phyloP scores from a whole-genome alignment of 257 asterid genomes.

The Dorcoceras hygrometricum region DNA sequence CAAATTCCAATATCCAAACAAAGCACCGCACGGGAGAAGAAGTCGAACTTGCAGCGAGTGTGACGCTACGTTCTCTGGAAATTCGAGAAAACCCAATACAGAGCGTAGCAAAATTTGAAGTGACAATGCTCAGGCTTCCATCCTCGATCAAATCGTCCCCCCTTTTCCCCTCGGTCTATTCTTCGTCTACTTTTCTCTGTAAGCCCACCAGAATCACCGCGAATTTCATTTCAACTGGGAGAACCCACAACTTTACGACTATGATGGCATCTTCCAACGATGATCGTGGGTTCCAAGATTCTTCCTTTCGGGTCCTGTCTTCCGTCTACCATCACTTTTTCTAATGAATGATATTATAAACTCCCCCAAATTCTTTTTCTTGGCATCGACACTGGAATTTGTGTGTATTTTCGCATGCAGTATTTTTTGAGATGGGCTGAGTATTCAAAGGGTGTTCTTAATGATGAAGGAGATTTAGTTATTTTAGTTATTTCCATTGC shows the following conservation, averaged over 20 bases:
- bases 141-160: neutral
- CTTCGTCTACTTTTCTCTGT: neutral
- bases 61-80: no score
- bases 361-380: no score
- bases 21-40: no score
- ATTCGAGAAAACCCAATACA: neutral
- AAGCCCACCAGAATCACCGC: neutral
- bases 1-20: no score
- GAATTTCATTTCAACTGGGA: neutral
- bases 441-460: neutral
- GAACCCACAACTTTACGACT: neutral
- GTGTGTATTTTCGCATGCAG: no score
- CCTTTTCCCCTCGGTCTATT: neutral
- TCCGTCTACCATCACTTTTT: neutral
- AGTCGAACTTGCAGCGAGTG: no score
- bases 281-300: neutral
- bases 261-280: neutral
- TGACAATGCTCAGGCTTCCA: neutral
- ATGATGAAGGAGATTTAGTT: neutral
- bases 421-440: no score
- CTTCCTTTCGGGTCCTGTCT: neutral
- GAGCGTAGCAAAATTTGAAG: neutral
- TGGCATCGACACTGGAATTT: no score
- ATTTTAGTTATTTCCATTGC: constrained; percentile 23
- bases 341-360: no score